Conservation (phyloP, 2,329 filamentous ascomycete species). For the Colletotrichum shisoi region DNA sequence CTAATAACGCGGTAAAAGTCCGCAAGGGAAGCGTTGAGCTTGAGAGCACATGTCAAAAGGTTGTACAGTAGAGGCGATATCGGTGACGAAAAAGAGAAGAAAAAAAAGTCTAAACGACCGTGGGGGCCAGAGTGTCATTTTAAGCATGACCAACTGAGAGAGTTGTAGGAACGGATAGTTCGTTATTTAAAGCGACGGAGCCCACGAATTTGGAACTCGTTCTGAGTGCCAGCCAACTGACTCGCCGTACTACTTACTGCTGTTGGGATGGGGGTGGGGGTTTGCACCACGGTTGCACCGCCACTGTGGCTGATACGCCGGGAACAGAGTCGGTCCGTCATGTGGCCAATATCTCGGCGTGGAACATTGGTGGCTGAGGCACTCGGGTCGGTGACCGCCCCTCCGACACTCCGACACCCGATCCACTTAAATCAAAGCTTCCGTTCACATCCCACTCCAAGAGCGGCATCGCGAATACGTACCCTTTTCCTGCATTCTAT, state of each 20-base stretch:
- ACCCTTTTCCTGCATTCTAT: neutral
- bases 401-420: constrained; percentile 3
- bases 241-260: constrained; percentile 22
- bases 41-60: constrained; percentile 30
- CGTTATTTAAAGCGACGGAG: constrained; percentile 23
- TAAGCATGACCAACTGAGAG: constrained; percentile 24
- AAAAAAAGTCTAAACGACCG: constrained; percentile 34
- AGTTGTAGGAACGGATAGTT: constrained; percentile 34
- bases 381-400: constrained; percentile 7
- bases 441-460: neutral
- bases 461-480: constrained; percentile 15
- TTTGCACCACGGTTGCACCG: neutral
- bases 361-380: constrained; percentile 4
- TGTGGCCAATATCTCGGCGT: constrained; percentile 4
- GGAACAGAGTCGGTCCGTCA: constrained; percentile 1
- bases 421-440: neutral
- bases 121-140: constrained; percentile 32
- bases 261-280: neutral
- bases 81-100: constrained; percentile 1
- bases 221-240: constrained; percentile 16
- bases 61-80: constrained; percentile 24
- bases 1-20: constrained; percentile 18
- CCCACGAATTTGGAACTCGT: constrained; percentile 12
- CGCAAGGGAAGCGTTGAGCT: neutral
- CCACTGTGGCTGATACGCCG: neutral